phyloP scores from a whole-genome alignment of 108 stramenopile genomes.

The Fistulifera solaris region DNA sequence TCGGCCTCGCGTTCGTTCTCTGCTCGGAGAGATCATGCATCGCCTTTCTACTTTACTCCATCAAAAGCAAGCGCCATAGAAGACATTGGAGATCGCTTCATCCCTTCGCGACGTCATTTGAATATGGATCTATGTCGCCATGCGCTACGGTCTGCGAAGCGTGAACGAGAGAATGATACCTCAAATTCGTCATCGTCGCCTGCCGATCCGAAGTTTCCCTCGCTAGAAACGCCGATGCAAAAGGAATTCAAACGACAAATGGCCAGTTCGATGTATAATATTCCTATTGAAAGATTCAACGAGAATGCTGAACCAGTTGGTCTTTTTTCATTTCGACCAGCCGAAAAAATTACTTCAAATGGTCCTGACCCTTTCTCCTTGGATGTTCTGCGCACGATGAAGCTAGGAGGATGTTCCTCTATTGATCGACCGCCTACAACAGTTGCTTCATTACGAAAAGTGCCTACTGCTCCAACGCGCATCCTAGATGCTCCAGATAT shows the following conservation, averaged over 20 bases:
- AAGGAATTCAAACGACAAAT: constrained; percentile 76
- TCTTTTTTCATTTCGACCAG: constrained; percentile 17
- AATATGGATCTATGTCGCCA: constrained; percentile 65
- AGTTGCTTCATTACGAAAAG: constrained; percentile 45
- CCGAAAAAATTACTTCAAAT: not conserved
- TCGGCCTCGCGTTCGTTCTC: too few relatives aligned
- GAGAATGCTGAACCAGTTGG: constrained; percentile 28
- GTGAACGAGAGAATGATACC: constrained; percentile 4
- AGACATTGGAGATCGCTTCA: constrained; percentile 59
- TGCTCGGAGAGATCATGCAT: too few relatives aligned
- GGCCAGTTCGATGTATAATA: constrained; percentile 69
- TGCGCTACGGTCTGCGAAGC: constrained; percentile 48
- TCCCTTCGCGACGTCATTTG: constrained; percentile 74
- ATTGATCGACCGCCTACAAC: constrained; percentile 13
- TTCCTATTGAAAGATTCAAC: constrained; percentile 51
- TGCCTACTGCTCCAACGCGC: constrained; percentile 89
- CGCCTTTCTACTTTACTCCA: too few relatives aligned
- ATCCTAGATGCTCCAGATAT: constrained; percentile 98
- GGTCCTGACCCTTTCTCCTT: constrained; percentile 27
- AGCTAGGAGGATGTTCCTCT: constrained; percentile 22
- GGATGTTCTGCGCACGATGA: constrained; percentile 29
- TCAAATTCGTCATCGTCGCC: not conserved
- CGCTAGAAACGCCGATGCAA: constrained; percentile 57
- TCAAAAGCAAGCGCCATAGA: too few relatives aligned
- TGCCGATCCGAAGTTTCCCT: not conserved